A percentile compares a stretch with the other conserved stretches of the same genome.
These are phyloP conservation scores for Amanita pallidorosea DNA, from an alignment of 768 basidiomycete species.

Conservation along the genomic window DNA sequence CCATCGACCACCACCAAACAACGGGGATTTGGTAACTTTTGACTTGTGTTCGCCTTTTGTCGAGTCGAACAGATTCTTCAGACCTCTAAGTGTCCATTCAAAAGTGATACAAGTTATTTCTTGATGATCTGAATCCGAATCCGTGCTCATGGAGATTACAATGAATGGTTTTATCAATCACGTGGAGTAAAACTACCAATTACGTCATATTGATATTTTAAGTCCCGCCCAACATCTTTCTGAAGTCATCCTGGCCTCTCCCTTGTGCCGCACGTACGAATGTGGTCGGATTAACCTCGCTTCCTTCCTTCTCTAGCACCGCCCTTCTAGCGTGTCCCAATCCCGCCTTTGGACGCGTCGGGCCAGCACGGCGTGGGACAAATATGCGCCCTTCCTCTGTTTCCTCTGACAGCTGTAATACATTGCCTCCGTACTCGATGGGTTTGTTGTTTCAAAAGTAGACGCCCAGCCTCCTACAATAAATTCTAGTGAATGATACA, in stretches of 20 bases:
- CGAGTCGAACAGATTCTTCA: conserved; percentile 66
- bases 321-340: conserved; percentile 46
- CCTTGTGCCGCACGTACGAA: conserved; percentile 15
- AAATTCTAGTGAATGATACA: not conserved
- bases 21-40: conserved; percentile 64
- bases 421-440: conserved; percentile 54
- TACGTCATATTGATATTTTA: not conserved
- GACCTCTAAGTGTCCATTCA: conserved; percentile 69
- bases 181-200: no score
- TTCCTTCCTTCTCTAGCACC: conserved; percentile 9
- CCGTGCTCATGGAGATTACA: conserved; percentile 11
- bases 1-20: conserved; percentile 72
- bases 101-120: conserved; percentile 52
- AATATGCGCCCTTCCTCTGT: conserved; percentile 32
- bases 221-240: conserved; percentile 55
- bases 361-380: conserved; percentile 50
- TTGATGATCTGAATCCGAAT: conserved; percentile 22
- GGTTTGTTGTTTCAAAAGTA: conserved; percentile 66
- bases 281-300: conserved; percentile 4
- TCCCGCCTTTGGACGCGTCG: conserved; percentile 61
- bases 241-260: conserved; percentile 76
- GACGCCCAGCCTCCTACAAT: conserved; percentile 69
- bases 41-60: conserved; percentile 74
- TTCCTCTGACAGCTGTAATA: conserved; percentile 52
- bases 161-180: not conserved